Base-by-base conservation (phyloP, 169 alveolate genomes). In the Besnoitia besnoiti region DNA sequence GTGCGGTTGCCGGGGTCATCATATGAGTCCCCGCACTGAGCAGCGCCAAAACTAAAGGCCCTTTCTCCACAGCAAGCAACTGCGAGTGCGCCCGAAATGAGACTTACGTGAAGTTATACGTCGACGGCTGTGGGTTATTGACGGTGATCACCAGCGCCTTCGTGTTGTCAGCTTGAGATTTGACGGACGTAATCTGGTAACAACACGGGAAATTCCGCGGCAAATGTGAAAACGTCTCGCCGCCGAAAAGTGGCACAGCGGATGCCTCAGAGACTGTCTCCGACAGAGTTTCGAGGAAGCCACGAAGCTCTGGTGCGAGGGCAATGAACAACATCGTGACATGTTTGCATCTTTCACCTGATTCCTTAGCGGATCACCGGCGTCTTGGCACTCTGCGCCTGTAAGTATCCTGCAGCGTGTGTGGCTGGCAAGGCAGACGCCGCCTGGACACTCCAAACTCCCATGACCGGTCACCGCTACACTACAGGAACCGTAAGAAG, bases 91-190 rank as follows among this genome's bases (percentile, higher is more conserved):
- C n/a, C n/a, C n/a, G n/a, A n/a, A n/a, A n/a, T n/a, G n/a, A n/a
- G n/a, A 21, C 95, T 61, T 35, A 92, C 95, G 95, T 92, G 89
- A 92, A 92, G 49, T 80, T 40, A 75, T 47, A 92, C 24, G 92
- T 92, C n/a, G 92, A 44, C 44, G 91, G 95, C 33, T 88, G 51
- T 5, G 95, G 95, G 47, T 67, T 59, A 73, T 92, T 92, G 35
- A 92, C 93, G 49, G 37, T 76, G 62, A 92, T 88, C 0, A 67
- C 91, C 61, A 92, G 61, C 35, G 84, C 91, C 75, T 92, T 92
- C 33, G 93, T 82, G 75, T 92, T 92, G 90, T 92, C 95, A 5
- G 90, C 80, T 37, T 92, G 90, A 8, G 95, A 46, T 62, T 92
- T 92, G 46, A 85, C 61, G 19, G 89, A 55, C 4, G 95, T 87